Percentiles rank a stretch among this genome's conserved stretches.
These are phyloP conservation scores for Arthrobotrys pseudoclavata DNA, from an alignment of 2,329 filamentous ascomycete genomes.

Conservation along the genomic window DNA sequence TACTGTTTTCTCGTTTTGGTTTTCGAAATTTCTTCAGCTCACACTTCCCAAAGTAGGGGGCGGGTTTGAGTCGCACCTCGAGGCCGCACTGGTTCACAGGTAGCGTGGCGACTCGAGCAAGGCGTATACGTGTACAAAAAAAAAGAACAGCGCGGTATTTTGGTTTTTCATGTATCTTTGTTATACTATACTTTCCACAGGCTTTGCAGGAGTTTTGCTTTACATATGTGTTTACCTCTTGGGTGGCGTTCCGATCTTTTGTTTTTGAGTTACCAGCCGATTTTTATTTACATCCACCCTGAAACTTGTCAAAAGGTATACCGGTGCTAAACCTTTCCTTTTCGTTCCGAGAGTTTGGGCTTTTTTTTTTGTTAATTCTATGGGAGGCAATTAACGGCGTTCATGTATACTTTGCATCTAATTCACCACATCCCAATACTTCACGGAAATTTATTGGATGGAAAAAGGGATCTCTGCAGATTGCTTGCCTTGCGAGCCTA, in stretches of 20 bases:
- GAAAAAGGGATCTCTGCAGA: slow-evolving; percentile 15
- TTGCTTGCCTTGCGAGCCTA: background rate
- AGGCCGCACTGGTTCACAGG: slow-evolving; percentile 53
- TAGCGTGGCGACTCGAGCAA: slow-evolving; percentile 37
- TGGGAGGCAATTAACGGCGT: slow-evolving; percentile 22
- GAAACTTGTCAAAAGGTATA: slow-evolving; percentile 6
- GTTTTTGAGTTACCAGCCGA: slow-evolving; percentile 4
- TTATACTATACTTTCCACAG: slow-evolving; percentile 7
- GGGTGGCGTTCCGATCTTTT: slow-evolving; percentile 44
- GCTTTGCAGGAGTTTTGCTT: slow-evolving; percentile 33
- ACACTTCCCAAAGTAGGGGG: slow-evolving; percentile 28
- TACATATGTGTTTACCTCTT: slow-evolving; percentile 20
- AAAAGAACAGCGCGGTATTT: slow-evolving; percentile 13
- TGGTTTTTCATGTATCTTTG: slow-evolving; percentile 37
- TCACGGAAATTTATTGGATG: slow-evolving; percentile 40
- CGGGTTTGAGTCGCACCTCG: slow-evolving; percentile 21
- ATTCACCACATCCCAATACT: slow-evolving; percentile 25
- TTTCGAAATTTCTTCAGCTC: slow-evolving; percentile 11
- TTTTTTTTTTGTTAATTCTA: background rate
- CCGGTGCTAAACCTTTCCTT: slow-evolving; percentile 1
- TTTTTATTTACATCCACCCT: slow-evolving; percentile 18
- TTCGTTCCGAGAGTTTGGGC: slow-evolving; percentile 7
- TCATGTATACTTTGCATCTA: slow-evolving; percentile 23
- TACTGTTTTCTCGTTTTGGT: background rate
- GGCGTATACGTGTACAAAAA: slow-evolving; percentile 48